Percentiles rank a stretch among this genome's conserved stretches.
phyloP scores from a whole-genome alignment of 495 filamentous ascomycete species.

The Aspergillus panamensis region DNA sequence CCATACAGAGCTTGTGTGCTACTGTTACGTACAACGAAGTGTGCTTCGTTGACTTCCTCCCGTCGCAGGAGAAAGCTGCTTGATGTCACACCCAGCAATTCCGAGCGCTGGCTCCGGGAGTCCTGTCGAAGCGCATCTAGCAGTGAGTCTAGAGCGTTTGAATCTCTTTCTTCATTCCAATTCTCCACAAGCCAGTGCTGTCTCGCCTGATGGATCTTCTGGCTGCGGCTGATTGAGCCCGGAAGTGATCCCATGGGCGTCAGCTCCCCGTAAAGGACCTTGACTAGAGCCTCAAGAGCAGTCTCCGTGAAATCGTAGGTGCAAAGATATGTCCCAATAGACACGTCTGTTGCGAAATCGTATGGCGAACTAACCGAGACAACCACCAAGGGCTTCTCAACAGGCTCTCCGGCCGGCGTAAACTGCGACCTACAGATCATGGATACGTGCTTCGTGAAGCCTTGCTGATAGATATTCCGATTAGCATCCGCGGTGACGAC shows the following conservation, averaged over 20 bases:
- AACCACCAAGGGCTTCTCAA: constrained; percentile 68
- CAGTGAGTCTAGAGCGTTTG: constrained; percentile 63
- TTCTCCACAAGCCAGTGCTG: constrained; percentile 88
- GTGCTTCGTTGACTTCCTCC: constrained; percentile 66
- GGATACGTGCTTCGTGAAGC: constrained; percentile 89
- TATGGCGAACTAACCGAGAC: constrained; percentile 91
- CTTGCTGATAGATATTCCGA: constrained; percentile 82
- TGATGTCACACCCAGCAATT: constrained; percentile 64
- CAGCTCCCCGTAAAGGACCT: constrained; percentile 75
- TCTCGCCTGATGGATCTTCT: constrained; percentile 73
- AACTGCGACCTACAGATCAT: constrained; percentile 82
- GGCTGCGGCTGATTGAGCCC: constrained; percentile 76
- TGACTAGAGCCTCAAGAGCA: constrained; percentile 75
- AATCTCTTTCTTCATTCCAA: constrained; percentile 75
- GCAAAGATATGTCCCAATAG: constrained; percentile 84
- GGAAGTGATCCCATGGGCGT: constrained; percentile 69
- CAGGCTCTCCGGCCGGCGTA: constrained; percentile 50
- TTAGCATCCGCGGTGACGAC: constrained; percentile 88
- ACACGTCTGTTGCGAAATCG: constrained; percentile 88
- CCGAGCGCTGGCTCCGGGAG: constrained; percentile 53
- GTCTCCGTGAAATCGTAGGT: constrained; percentile 94
- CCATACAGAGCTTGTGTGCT: constrained; percentile 83
- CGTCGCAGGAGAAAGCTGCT: constrained; percentile 68
- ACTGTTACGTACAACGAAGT: constrained; percentile 89
- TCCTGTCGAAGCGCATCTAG: constrained; percentile 60